Conservation (phyloP, 192 early-diverging fungal species). For the Coemansia sp. region DNA sequence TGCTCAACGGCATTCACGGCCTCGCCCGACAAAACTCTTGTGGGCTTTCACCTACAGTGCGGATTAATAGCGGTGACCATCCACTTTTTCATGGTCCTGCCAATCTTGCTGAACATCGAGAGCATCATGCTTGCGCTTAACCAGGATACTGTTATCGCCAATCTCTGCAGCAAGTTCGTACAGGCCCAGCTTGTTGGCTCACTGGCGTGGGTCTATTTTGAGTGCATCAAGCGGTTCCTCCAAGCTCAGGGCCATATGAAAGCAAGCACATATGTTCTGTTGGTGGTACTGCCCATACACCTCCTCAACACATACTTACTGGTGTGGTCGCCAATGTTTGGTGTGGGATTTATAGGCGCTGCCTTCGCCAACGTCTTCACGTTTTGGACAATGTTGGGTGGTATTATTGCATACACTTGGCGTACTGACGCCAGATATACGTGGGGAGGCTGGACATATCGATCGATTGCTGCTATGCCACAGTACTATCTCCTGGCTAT, state of each 20-base stretch:
- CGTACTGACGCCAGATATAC: constrained; percentile 55
- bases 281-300: constrained; percentile 72
- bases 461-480: constrained; percentile 37
- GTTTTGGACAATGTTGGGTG: constrained; percentile 68
- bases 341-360: constrained; percentile 81
- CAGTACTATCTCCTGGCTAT: constrained; percentile 65
- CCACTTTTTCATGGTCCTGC: constrained; percentile 69
- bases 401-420: constrained; percentile 63
- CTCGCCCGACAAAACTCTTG: constrained; percentile 59
- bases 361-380: constrained; percentile 77
- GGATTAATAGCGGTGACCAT: constrained; percentile 73
- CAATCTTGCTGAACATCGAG: constrained; percentile 72
- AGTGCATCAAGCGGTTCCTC: constrained; percentile 82
- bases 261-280: constrained; percentile 71
- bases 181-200: constrained; percentile 68
- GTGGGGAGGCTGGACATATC: constrained; percentile 72
- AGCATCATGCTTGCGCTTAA: constrained; percentile 62
- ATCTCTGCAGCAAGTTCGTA: constrained; percentile 67
- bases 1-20: constrained; percentile 73
- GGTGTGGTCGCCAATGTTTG: constrained; percentile 69
- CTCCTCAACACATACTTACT: constrained; percentile 72
- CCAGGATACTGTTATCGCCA: constrained; percentile 73
- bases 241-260: constrained; percentile 93
- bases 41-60: constrained; percentile 77
- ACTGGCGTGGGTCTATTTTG: constrained; percentile 76